Evolutionary conservation across 1,139 yeast genomes (phyloP).

Genomic region (Suhomyces wounanorum): DNA sequence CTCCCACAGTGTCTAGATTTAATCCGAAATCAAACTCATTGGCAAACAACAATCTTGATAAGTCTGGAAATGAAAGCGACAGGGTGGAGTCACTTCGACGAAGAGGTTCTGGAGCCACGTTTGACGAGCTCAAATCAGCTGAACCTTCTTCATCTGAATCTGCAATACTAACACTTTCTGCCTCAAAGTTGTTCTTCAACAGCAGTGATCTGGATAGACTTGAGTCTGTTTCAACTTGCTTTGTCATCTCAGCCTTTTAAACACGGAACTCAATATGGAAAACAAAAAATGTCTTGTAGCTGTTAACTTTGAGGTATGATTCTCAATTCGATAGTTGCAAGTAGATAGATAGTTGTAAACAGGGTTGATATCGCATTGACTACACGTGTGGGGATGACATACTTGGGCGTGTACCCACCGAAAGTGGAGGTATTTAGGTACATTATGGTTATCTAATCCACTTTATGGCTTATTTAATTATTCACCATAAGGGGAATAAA

Average conservation of each 20-base stretch:
- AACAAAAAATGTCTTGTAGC: too few relatives aligned
- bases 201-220: neutral
- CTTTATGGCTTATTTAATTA: too few relatives aligned
- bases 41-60: conserved; percentile 39
- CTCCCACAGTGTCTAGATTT: conserved; percentile 41
- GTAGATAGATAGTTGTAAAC: neutral
- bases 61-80: conserved; percentile 41
- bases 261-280: too few relatives aligned
- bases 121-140: conserved; percentile 9
- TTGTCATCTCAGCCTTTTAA: neutral
- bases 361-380: neutral
- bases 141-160: conserved; percentile 11
- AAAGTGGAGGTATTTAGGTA: too few relatives aligned
- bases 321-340: neutral
- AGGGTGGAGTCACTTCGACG: conserved; percentile 34
- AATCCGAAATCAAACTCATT: conserved; percentile 50
- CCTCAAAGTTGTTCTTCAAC: neutral
- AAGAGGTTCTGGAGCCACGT: conserved; percentile 7
- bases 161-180: neutral
- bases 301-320: too few relatives aligned
- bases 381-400: neutral
- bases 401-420: neutral
- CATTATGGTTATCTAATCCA: too few relatives aligned
- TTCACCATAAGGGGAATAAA: too few relatives aligned
- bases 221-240: conserved; percentile 1